Conservation (phyloP, 108 stramenopile genomes). For the Nitzschia inconspicua region DNA sequence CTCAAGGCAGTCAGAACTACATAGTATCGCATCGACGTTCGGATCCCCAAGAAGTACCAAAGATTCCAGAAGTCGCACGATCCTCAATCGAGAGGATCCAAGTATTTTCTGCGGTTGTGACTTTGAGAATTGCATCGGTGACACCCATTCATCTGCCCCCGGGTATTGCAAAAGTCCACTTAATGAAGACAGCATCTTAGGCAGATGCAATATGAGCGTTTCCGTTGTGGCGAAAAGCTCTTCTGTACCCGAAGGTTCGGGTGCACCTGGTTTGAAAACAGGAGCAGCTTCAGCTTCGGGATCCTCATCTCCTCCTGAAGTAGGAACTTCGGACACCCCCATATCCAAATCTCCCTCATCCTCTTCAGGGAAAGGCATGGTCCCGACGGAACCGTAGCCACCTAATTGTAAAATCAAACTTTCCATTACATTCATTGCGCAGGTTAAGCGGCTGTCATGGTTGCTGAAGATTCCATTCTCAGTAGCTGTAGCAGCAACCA, state of each 20-base stretch:
- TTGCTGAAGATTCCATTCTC: constrained; percentile 45
- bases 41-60: constrained; percentile 75
- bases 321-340: constrained; percentile 9
- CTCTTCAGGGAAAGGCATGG: constrained; percentile 19
- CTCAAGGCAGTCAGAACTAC: constrained; percentile 66
- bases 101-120: constrained; percentile 53
- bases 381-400: constrained; percentile 75
- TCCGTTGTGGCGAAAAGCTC: constrained; percentile 31
- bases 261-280: too few relatives aligned
- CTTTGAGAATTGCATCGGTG: constrained; percentile 59
- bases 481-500: constrained; percentile 36
- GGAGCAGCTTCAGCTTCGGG: neutral
- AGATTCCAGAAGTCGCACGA: constrained; percentile 79
- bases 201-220: constrained; percentile 52
- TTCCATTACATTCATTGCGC: constrained; percentile 80
- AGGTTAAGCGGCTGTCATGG: constrained; percentile 71
- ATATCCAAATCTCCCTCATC: constrained; percentile 3
- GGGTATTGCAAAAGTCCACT: constrained; percentile 43
- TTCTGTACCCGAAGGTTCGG: too few relatives aligned
- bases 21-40: constrained; percentile 58
- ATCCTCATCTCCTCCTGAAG: neutral
- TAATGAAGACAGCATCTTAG: constrained; percentile 41
- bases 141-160: constrained; percentile 52
- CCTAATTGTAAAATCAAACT: constrained; percentile 83
- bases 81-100: constrained; percentile 76